Conservation (phyloP, 2,329 filamentous ascomycete species). For the Botrytis paeoniae region DNA sequence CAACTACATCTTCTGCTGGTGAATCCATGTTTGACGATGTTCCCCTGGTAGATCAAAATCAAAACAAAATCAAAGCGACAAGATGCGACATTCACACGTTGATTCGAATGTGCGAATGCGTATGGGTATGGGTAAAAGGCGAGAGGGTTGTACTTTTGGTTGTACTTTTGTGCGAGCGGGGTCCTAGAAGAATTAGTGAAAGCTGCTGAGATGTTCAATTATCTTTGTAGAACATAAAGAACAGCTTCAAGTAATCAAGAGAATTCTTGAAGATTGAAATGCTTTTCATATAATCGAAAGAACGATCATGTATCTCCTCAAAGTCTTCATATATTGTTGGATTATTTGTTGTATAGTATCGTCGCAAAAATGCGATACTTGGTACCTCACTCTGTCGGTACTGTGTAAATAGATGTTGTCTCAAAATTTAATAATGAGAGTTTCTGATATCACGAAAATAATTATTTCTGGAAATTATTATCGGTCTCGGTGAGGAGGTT, state of each 20-base stretch:
- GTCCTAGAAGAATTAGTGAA: constrained; percentile 19
- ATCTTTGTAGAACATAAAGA: not conserved
- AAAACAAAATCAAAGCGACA: not conserved
- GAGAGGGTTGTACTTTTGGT: not conserved
- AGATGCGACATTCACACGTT: not conserved
- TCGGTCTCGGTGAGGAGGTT: not conserved
- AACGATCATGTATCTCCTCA: not conserved
- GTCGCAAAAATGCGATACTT: not conserved
- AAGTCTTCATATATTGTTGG: not conserved
- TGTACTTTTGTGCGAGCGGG: not conserved
- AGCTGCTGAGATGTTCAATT: constrained; percentile 3
- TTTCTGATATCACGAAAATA: not conserved
- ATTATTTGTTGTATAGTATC: not conserved
- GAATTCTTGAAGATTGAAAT: not conserved
- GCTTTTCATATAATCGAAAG: not conserved
- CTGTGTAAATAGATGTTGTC: not conserved
- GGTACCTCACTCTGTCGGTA: not conserved
- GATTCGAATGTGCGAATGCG: not conserved
- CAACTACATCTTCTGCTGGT: constrained; percentile 8
- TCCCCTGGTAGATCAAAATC: not conserved
- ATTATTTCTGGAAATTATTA: constrained; percentile 2
- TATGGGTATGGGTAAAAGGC: not conserved
- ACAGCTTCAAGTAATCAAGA: not conserved
- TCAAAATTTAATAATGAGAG: not conserved
- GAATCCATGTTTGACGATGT: constrained; percentile 1